These are phyloP conservation scores for Trichoderma guizhouense DNA, from an alignment of 2,329 filamentous ascomycete species.

Conservation along the genomic window DNA sequence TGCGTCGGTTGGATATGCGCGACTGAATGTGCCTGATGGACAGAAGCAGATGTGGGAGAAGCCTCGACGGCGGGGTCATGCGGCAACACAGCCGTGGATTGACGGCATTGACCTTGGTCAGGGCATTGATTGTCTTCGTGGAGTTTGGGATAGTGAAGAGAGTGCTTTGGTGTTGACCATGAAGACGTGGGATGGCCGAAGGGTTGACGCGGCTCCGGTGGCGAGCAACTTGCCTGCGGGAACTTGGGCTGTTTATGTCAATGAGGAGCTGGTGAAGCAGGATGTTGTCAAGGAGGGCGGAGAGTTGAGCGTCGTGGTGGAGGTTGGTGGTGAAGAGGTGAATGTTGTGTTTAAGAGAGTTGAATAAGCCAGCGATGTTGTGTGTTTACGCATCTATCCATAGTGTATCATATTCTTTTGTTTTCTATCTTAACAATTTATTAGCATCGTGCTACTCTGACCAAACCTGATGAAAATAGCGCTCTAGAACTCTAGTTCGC, in stretches of 20 bases:
- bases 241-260: constrained; percentile 7
- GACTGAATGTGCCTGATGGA: constrained; percentile 36
- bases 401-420: too few relatives aligned
- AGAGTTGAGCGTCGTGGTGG: neutral
- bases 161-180: constrained; percentile 7
- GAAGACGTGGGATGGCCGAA: constrained; percentile 9
- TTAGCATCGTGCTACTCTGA: too few relatives aligned
- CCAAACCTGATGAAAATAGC: too few relatives aligned
- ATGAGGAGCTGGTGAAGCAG: neutral
- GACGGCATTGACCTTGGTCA: neutral
- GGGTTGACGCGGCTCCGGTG: neutral
- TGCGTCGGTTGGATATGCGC: constrained; percentile 33
- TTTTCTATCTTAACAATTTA: too few relatives aligned
- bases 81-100: constrained; percentile 16
- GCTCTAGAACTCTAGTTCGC: too few relatives aligned
- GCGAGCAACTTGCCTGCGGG: constrained; percentile 12
- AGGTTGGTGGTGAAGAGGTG: constrained; percentile 5
- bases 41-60: constrained; percentile 34
- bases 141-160: constrained; percentile 9
- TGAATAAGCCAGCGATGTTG: neutral
- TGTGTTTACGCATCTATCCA: too few relatives aligned
- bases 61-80: constrained; percentile 28
- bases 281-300: neutral
- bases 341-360: constrained; percentile 1
- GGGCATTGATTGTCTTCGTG: constrained; percentile 15